These are phyloP conservation scores for Trichocladium uniseriatum DNA, from an alignment of 495 filamentous ascomycete genomes.

Conservation along the genomic window DNA sequence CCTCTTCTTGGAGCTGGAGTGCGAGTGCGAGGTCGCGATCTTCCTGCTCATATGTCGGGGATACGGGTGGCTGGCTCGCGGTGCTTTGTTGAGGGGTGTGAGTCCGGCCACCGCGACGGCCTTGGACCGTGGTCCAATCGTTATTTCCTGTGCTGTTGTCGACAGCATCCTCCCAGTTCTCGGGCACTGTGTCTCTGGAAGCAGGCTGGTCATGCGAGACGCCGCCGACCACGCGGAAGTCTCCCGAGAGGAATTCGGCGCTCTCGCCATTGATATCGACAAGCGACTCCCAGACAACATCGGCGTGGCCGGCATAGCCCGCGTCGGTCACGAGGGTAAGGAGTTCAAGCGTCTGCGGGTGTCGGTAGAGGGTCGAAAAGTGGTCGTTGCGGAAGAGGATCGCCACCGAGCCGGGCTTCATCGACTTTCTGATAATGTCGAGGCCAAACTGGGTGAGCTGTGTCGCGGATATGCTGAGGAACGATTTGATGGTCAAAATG, in stretches of 20 bases:
- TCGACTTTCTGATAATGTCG: slow-evolving; percentile 50
- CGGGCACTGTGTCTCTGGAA: slow-evolving; percentile 2
- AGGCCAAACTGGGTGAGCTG: slow-evolving; percentile 81
- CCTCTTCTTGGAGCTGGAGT: slow-evolving; percentile 75
- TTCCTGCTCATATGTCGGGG: slow-evolving; percentile 51
- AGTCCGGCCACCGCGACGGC: slow-evolving; percentile 27
- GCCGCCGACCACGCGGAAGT: slow-evolving; percentile 75
- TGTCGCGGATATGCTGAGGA: slow-evolving; percentile 67
- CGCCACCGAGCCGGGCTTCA: slow-evolving; percentile 65
- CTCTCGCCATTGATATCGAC: slow-evolving; percentile 79
- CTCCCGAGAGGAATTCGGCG: slow-evolving; percentile 78
- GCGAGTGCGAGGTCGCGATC: slow-evolving; percentile 73
- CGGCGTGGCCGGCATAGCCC: slow-evolving; percentile 77
- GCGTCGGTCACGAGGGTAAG: slow-evolving; percentile 83
- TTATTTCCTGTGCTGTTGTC: slow-evolving; percentile 10
- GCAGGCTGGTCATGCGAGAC: slow-evolving; percentile 25
- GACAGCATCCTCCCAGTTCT: background rate
- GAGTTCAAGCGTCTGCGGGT: slow-evolving; percentile 61
- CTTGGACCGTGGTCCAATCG: slow-evolving; percentile 45
- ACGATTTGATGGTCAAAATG: slow-evolving; percentile 70
- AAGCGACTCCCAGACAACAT: slow-evolving; percentile 93
- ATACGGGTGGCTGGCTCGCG: slow-evolving; percentile 23
- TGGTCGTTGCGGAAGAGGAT: slow-evolving; percentile 97
- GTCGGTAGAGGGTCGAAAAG: slow-evolving; percentile 82
- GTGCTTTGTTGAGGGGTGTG: slow-evolving; percentile 16